Evolutionary conservation across 164 flowering plant genomes (phyloP), one percentile per base, ranked within the genome.

Genomic region (Malania oleifera): DNA sequence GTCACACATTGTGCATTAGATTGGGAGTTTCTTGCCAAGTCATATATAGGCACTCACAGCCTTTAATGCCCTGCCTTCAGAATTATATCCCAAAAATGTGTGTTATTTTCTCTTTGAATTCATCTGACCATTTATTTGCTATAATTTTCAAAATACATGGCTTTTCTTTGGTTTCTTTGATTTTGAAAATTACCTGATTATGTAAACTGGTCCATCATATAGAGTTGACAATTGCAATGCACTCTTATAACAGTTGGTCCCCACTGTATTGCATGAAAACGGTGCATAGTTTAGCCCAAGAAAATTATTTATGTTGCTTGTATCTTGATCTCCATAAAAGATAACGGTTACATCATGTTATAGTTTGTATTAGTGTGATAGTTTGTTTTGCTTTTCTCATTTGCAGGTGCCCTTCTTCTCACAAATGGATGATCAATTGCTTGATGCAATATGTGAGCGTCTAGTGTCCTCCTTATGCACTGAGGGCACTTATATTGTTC

Each of bases 371-470:
- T 28, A 26, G 8, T 20, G 18, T 15, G 14, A 15, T 52, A 49
- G 40, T 19, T n/a, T 22, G 37, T 6, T 20, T n/a, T 39, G 11
- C 12, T 59, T 41, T 39, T 59, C 18, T 15, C 15, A 35, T 70
- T 64, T 66, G 62, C 81, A 90, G 98, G 98, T 92, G 14, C 95
- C 96, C 1, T 86, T 92, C 62, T 92, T 89, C 82, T 85, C 96
- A 0, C 89, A 86, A 67, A 92, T 92, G 98, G 98, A 92, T 68
- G 95, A 86, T 73, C 98, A 86, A 64, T 81, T 92, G 51, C 92
- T 90, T 34, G 95, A 93, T 67, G 99, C 97, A 22, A 93, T 93
- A 72, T 93, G 99, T 58, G 97, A 88, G 74, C 87, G 92, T 20
- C 73, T 93, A 1, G 85, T 77, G 14, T 86, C 99, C 14, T 85